Base-by-base conservation (phyloP, 352 stramenopile species). In the Phytophthora agathidicida region DNA sequence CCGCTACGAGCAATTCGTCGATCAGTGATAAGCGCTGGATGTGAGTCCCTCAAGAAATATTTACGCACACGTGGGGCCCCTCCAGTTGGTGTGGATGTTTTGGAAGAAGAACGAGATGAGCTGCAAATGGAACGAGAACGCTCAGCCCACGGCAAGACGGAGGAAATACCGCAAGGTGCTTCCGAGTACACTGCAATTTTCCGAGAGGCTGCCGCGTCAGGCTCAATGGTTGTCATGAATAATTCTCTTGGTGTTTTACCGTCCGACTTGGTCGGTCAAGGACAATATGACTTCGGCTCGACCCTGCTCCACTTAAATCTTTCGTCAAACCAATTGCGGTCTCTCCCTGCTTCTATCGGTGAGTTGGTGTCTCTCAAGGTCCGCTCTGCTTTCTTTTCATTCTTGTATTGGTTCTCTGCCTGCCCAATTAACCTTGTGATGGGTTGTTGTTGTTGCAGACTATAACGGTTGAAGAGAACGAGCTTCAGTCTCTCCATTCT, bases 41-140 rank as follows among this genome's bases (percentile, higher is more conserved):
- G 77, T 3, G 78, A 93, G 43, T 49, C 82, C 2, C 62, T 94
- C n/a, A 94, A 94, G 38, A 94, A 93, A 37, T 91, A 93, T 48
- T 43, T 94, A 26, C 80, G 83, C 13, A 93, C 83, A 3, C 77
- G 86, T 6, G 86, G 83, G 9, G 37, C 60, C 16, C 85, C 85
- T 22, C 80, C 80, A 2, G 53, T 55, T 23, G 81, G 79, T 0
- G 58, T 72, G 28, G 71, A 89, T 36, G 78, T 88, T 8, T 51
- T 91, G 28, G 82, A 89, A 64, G 77, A 89, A 71, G 82, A 92
- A 16, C 63, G 83, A 35, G 84, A 94, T 43, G 82, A 88, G 51
- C 54, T 89, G 2, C 59, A 74, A 22, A 6, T 68, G 17, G 59
- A 74, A 35, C 59, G 60, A 23, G 67, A 73, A 20, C 64, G 63